Conservation (phyloP, 495 filamentous ascomycete species). For the Penicillium crystallinum region DNA sequence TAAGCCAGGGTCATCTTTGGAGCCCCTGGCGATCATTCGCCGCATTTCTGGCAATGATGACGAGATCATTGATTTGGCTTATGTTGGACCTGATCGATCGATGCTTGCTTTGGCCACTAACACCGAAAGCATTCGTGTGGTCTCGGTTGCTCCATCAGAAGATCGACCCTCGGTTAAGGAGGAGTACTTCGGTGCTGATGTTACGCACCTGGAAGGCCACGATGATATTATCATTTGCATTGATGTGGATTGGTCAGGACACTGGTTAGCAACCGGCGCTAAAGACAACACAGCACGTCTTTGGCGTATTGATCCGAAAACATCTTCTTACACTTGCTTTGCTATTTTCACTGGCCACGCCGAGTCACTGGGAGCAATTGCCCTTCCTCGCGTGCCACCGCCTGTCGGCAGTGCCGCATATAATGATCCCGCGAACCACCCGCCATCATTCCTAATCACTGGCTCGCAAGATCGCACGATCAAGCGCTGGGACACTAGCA, state of each 20-base stretch:
- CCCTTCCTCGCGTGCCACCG: conserved; percentile 65
- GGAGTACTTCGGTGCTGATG: conserved; percentile 81
- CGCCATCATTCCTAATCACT: conserved; percentile 78
- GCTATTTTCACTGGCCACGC: conserved; percentile 85
- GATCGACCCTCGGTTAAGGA: conserved; percentile 29
- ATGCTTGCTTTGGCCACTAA: conserved; percentile 90
- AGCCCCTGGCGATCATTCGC: conserved; percentile 51
- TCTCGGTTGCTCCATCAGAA: conserved; percentile 53
- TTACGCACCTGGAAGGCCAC: conserved; percentile 80
- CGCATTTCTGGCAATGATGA: conserved; percentile 94
- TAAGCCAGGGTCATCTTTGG: conserved; percentile 33
- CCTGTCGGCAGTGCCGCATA: conserved; percentile 58
- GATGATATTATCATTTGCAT: conserved; percentile 93
- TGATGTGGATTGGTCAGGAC: conserved; percentile 90
- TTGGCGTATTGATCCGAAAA: conserved; percentile 80
- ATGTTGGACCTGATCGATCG: conserved; percentile 71
- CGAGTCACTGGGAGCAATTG: conserved; percentile 89
- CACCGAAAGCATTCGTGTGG: conserved; percentile 83
- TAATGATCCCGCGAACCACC: conserved; percentile 64
- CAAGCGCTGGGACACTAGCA: conserved; percentile 78
- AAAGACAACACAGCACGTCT: conserved; percentile 94
- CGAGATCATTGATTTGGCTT: conserved; percentile 90
- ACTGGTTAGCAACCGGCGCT: conserved; percentile 91
- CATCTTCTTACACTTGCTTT: conserved; percentile 69
- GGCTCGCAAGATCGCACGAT: conserved; percentile 93